A percentile compares a stretch with the other conserved stretches of the same genome.
These are phyloP conservation scores for Penicillium sclerotiorum DNA, from an alignment of 2,329 filamentous ascomycete species.

Conservation along the genomic window DNA sequence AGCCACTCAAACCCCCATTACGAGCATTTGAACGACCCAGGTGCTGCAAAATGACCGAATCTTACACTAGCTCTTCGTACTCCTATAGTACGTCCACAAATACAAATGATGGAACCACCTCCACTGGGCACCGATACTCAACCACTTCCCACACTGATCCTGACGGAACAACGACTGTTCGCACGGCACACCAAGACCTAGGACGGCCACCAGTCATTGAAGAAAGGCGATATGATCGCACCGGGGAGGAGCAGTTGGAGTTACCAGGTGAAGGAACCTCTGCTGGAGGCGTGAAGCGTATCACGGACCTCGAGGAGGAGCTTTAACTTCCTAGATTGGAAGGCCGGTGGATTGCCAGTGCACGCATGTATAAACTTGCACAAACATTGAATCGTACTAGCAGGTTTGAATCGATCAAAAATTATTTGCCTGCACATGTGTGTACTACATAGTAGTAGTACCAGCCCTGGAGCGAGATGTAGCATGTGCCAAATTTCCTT, in stretches of 20 bases:
- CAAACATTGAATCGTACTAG: too few relatives aligned
- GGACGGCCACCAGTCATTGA: constrained; percentile 37
- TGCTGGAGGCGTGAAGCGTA: constrained; percentile 29
- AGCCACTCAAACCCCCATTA: not conserved
- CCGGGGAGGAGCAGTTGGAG: constrained; percentile 31
- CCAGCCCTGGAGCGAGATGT: too few relatives aligned
- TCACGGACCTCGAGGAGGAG: constrained; percentile 32
- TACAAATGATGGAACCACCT: constrained; percentile 25
- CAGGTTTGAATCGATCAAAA: too few relatives aligned
- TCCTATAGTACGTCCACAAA: constrained; percentile 36
- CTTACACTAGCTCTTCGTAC: constrained; percentile 36
- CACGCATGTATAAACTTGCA: too few relatives aligned
- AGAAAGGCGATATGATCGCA: constrained; percentile 36
- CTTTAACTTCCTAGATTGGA: not conserved
- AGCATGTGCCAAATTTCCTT: too few relatives aligned
- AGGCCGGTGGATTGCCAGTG: not conserved
- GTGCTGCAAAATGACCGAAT: constrained; percentile 30
- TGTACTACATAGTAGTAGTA: too few relatives aligned
- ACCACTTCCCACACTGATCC: constrained; percentile 36
- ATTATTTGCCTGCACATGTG: too few relatives aligned
- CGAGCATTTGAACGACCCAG: too few relatives aligned
- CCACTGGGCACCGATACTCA: constrained; percentile 37
- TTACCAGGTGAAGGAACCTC: constrained; percentile 16
- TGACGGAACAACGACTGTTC: constrained; percentile 36
- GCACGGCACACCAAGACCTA: constrained; percentile 38